Conservation (phyloP, 2,329 filamentous ascomycete genomes). For the Colletotrichum cuscutae region DNA sequence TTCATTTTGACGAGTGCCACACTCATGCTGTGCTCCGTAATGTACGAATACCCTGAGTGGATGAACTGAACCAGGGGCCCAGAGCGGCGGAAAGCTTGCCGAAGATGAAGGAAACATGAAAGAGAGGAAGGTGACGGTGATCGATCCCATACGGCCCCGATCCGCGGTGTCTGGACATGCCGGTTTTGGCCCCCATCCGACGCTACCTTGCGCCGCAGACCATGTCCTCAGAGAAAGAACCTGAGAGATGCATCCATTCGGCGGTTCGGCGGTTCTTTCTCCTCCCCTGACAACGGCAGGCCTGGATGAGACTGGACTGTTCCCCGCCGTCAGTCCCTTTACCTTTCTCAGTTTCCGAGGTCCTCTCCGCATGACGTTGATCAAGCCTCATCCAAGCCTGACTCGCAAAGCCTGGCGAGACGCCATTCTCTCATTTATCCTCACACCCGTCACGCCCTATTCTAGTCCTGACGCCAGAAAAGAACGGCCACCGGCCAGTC, state of each 20-base stretch:
- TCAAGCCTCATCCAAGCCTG: constrained; percentile 10
- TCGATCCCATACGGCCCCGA: neutral
- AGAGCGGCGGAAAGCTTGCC: neutral
- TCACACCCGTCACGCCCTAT: constrained; percentile 1
- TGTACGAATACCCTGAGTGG: too few species aligned
- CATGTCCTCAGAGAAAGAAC: neutral
- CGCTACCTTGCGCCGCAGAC: neutral
- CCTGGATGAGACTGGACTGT: neutral
- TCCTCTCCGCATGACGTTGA: constrained; percentile 20
- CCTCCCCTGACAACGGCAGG: neutral
- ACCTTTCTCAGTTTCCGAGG: neutral
- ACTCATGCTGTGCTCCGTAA: neutral
- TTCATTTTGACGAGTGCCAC: neutral
- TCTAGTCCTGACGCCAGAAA: constrained; percentile 4
- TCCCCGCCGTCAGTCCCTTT: neutral
- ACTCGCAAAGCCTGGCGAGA: constrained; percentile 9
- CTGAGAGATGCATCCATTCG: neutral
- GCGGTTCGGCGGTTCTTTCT: neutral
- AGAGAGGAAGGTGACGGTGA: neutral
- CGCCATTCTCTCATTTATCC: neutral
- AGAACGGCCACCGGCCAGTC: neutral
- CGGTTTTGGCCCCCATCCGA: constrained; percentile 17
- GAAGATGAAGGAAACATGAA: neutral
- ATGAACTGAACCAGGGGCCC: neutral
- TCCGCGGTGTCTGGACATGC: neutral